phyloP scores from a whole-genome alignment of 106 monocot species.

The Dioscorea dumetorum region DNA sequence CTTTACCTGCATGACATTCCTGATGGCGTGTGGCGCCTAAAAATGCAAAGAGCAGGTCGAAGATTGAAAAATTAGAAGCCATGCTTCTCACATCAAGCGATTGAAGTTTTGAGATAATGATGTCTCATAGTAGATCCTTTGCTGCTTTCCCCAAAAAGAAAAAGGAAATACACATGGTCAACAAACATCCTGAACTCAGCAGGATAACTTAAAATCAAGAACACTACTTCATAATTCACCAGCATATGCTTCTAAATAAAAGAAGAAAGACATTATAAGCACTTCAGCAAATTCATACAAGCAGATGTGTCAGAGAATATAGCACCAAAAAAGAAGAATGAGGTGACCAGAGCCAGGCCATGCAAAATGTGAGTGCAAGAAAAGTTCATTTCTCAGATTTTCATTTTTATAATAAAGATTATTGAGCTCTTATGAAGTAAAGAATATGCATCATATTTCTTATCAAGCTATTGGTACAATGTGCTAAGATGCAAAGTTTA shows the following conservation, averaged over 20 bases:
- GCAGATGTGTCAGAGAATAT: background rate
- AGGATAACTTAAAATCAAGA: no score
- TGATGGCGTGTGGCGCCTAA: no score
- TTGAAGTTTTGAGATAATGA: background rate
- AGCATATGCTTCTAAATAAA: background rate
- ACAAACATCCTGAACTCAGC: background rate
- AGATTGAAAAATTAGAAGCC: no score
- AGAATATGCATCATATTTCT: background rate
- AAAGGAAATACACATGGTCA: background rate
- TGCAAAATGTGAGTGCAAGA: background rate
- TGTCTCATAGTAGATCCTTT: constrained; percentile 47
- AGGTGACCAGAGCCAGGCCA: background rate
- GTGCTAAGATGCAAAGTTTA: background rate
- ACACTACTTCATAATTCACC: background rate
- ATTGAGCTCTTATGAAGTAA: no score
- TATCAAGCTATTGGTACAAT: background rate
- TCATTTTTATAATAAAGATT: no score
- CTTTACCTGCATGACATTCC: no score
- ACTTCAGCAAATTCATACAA: background rate
- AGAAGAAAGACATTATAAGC: background rate
- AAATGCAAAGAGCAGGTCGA: no score
- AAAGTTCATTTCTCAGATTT: background rate
- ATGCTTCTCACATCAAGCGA: no score
- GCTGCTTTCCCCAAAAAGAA: constrained; percentile 17
- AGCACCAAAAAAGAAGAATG: background rate